Conservation (phyloP, 306 rosid species). For the Trifolium repens region DNA sequence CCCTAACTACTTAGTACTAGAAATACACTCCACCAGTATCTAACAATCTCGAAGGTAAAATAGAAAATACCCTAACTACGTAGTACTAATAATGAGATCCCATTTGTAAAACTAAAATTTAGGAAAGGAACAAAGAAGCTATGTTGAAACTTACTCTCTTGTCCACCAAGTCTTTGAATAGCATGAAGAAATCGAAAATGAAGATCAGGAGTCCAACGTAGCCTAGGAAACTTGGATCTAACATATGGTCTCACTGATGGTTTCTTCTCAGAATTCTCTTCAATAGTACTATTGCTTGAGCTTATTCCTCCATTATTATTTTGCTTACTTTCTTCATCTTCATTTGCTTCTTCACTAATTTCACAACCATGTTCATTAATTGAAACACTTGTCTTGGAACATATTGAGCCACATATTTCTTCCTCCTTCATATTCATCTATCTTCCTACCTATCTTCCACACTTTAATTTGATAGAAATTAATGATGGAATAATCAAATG, state of each 20-base stretch:
- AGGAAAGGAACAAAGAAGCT: neutral
- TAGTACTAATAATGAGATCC: neutral
- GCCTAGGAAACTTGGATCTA: slow-evolving; percentile 90
- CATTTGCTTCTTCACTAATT: slow-evolving; percentile 48
- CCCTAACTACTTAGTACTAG: slow-evolving; percentile 3
- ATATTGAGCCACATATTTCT: slow-evolving; percentile 55
- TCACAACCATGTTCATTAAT: slow-evolving; percentile 46
- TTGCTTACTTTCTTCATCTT: slow-evolving; percentile 42
- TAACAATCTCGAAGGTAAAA: too few species aligned
- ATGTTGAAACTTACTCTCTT: slow-evolving; percentile 68
- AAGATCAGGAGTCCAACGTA: slow-evolving; percentile 94
- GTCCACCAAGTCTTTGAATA: slow-evolving; percentile 92
- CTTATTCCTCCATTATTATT: slow-evolving; percentile 68
- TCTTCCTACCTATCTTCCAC: neutral
- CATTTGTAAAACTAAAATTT: slow-evolving; percentile 12
- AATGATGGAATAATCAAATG: slow-evolving; percentile 32
- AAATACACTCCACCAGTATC: too few species aligned
- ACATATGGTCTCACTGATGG: slow-evolving; percentile 79
- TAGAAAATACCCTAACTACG: neutral
- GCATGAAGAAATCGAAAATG: slow-evolving; percentile 91
- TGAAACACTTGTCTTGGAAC: slow-evolving; percentile 60
- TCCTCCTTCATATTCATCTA: slow-evolving; percentile 39
- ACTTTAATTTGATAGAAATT: slow-evolving; percentile 11
- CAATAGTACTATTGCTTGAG: slow-evolving; percentile 91
- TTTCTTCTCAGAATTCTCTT: slow-evolving; percentile 65